phyloP scores from a whole-genome alignment of 2,329 filamentous ascomycete species.

The Aspergillus luchuensis region DNA sequence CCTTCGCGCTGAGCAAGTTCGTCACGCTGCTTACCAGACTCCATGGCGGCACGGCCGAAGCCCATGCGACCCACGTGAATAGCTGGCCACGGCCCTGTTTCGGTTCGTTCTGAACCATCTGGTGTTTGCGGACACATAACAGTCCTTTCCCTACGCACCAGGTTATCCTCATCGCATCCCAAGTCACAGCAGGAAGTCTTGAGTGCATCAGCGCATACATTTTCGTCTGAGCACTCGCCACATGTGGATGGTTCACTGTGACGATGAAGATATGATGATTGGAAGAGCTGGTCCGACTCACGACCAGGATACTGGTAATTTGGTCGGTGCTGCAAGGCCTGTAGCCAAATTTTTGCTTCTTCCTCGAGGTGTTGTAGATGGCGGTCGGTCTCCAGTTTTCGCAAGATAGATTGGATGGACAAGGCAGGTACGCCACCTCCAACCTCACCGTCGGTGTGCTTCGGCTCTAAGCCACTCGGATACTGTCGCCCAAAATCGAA shows the following conservation, averaged over 20 bases:
- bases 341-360: neutral
- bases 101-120: neutral
- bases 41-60: constrained; percentile 17
- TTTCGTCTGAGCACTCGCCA: constrained; percentile 5
- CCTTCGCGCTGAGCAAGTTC: neutral
- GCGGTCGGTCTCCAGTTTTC: neutral
- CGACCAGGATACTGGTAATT: neutral
- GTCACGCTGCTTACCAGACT: constrained; percentile 15
- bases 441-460: constrained; percentile 14
- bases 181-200: constrained; percentile 8
- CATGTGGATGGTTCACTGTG: neutral
- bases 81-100: neutral
- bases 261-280: neutral
- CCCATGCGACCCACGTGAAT: constrained; percentile 14
- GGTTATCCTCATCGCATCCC: constrained; percentile 3
- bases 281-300: neutral
- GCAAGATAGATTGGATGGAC: neutral
- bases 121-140: neutral
- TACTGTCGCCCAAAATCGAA: constrained; percentile 34
- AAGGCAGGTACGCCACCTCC: neutral
- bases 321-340: neutral
- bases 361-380: neutral
- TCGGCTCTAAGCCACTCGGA: constrained; percentile 23
- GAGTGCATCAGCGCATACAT: constrained; percentile 14
- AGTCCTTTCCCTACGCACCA: constrained; percentile 1